A percentile compares a stretch with the other conserved stretches of the same genome.
These are phyloP conservation scores for Lentinula sp. DNA, from an alignment of 768 basidiomycete genomes.

Conservation along the genomic window DNA sequence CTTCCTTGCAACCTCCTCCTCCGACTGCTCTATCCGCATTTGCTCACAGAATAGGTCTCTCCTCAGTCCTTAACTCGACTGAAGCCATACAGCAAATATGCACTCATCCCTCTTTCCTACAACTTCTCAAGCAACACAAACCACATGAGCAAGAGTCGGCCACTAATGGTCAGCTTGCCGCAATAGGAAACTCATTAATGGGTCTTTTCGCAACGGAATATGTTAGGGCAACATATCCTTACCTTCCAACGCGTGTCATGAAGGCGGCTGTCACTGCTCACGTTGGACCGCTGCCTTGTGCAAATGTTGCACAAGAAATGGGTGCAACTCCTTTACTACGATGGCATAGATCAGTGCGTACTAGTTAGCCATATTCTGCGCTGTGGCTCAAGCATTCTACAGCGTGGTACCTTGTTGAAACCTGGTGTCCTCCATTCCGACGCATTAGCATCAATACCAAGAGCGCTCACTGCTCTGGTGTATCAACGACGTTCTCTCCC, in stretches of 20 bases:
- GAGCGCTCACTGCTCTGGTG: slow-evolving; percentile 82
- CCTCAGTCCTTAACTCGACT: slow-evolving; percentile 43
- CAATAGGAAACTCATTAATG: slow-evolving; percentile 81
- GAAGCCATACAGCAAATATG: slow-evolving; percentile 66
- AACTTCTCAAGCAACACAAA: slow-evolving; percentile 48
- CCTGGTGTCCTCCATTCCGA: slow-evolving; percentile 69
- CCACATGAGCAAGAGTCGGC: slow-evolving; percentile 47
- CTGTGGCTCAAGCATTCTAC: neutral
- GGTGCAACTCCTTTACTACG: slow-evolving; percentile 71
- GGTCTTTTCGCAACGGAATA: slow-evolving; percentile 88
- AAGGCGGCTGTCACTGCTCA: slow-evolving; percentile 91
- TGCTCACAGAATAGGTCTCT: slow-evolving; percentile 69
- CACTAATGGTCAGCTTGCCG: slow-evolving; percentile 71
- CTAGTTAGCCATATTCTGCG: neutral
- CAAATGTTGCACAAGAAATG: slow-evolving; percentile 80
- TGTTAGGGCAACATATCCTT: slow-evolving; percentile 74
- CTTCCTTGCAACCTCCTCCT: slow-evolving; percentile 64
- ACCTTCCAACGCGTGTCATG: slow-evolving; percentile 85
- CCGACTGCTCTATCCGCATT: slow-evolving; percentile 69
- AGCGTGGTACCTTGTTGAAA: slow-evolving; percentile 43
- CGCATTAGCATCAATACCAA: slow-evolving; percentile 82
- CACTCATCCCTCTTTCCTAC: slow-evolving; percentile 69
- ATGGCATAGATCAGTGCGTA: slow-evolving; percentile 73
- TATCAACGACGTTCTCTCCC: slow-evolving; percentile 83
- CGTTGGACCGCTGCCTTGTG: slow-evolving; percentile 81